These are phyloP conservation scores for Nitzschia palea DNA, from an alignment of 108 stramenopile species.

Conservation along the genomic window DNA sequence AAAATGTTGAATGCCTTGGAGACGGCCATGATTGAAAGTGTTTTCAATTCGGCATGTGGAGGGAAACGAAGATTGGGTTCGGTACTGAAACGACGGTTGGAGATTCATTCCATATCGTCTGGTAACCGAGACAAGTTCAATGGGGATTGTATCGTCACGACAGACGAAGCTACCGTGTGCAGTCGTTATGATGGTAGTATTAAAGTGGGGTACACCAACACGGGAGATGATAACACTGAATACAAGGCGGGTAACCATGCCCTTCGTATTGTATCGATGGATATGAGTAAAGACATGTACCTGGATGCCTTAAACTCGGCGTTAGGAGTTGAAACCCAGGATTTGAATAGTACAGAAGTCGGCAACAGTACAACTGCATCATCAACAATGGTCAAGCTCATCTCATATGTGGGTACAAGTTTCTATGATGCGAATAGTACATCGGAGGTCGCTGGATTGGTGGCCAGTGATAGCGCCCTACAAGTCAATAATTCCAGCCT, in stretches of 20 bases:
- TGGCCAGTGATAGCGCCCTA: background rate
- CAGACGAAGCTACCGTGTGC: background rate
- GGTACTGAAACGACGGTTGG: background rate
- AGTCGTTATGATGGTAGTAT: slow-evolving; percentile 14
- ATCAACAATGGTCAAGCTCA: background rate
- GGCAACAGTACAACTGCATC: background rate
- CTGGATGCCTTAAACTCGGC: slow-evolving; percentile 4
- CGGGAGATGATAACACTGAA: slow-evolving; percentile 3
- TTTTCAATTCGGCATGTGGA: background rate
- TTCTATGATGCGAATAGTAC: background rate
- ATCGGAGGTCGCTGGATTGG: background rate
- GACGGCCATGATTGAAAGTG: slow-evolving; percentile 2
- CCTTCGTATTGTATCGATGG: background rate
- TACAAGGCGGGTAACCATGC: slow-evolving; percentile 5
- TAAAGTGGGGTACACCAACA: slow-evolving; percentile 5
- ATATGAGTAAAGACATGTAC: slow-evolving; percentile 1
- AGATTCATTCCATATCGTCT: slow-evolving; percentile 9
- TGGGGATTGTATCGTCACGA: background rate
- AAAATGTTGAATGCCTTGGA: slow-evolving; percentile 2
- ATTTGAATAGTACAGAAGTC: background rate
- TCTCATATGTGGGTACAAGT: slow-evolving; percentile 11
- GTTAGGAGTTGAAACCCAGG: background rate
- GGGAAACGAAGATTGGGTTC: background rate
- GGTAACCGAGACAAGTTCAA: slow-evolving; percentile 3
- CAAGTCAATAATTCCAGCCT: background rate